Base-by-base conservation (phyloP, 1,284 basidiomycete species). In the Malassezia obtusa region DNA sequence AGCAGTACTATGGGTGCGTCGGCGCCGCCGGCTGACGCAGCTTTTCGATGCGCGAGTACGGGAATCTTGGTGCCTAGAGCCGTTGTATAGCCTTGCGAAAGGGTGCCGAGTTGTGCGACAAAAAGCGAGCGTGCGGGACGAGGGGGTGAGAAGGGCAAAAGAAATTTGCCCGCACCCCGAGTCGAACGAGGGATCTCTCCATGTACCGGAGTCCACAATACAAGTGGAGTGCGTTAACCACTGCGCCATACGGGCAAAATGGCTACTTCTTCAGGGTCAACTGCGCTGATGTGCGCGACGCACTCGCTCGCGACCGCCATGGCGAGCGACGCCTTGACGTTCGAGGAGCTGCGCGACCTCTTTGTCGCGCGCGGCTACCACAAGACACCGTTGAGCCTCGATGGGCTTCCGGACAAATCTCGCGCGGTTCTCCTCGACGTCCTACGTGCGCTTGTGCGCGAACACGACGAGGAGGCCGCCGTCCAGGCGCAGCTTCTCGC, bases 101-200 rank as follows among this genome's bases (percentile, higher is more conserved):
- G 21, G 35, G 14, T 9, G 30, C 10, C 8, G 2, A 11, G 30
- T 31, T n/a, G n/a, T n/a, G n/a, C n/a, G n/a, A n/a, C n/a, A n/a
- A n/a, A n/a, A n/a, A n/a, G n/a, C n/a, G n/a, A n/a, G n/a, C n/a
- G n/a, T n/a, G n/a, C n/a, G n/a, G n/a, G n/a, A n/a, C n/a, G n/a
- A n/a, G n/a, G n/a, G n/a, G n/a, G n/a, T n/a, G n/a, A n/a, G n/a
- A n/a, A n/a, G n/a, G 6, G 30, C 10, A 38, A 55, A 50, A 50
- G 38, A 39, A 32, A 10, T 3, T 15, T 56, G 53, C 53, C 53
- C 53, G 53, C 53, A 56, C 53, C 53, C 53, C 53, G 53, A 56
- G 53, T 56, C 53, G 53, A 56, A 56, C 53, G 53, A 56, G 53
- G 53, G 53, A 56, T 56, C 53, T 56, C 49, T 50, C 53, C 53